phyloP scores from a whole-genome alignment of 345 rosid species.

The Sisymbrium altissimum region DNA sequence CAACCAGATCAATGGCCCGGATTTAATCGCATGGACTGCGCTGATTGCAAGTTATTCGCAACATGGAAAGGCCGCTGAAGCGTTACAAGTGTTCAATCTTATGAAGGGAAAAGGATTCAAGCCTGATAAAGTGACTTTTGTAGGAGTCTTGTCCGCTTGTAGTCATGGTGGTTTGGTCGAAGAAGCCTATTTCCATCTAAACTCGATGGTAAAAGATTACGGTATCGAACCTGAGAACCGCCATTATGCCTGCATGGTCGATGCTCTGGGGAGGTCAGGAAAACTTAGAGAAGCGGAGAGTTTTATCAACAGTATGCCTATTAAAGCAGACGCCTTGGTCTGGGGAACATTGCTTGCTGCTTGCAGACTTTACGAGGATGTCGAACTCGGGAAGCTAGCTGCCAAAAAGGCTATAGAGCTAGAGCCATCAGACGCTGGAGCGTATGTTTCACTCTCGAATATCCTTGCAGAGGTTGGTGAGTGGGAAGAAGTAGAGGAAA shows the following conservation, averaged over 20 bases:
- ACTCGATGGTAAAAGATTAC: slow-evolving; percentile 58
- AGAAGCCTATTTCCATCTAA: slow-evolving; percentile 55
- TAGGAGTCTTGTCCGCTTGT: slow-evolving; percentile 67
- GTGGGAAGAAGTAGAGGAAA: slow-evolving; percentile 64
- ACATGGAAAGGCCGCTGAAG: slow-evolving; percentile 68
- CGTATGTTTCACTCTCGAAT: slow-evolving; percentile 69
- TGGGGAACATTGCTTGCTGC: slow-evolving; percentile 86
- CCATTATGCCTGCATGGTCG: slow-evolving; percentile 77
- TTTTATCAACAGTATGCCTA: slow-evolving; percentile 55
- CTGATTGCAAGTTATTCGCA: slow-evolving; percentile 68
- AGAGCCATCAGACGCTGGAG: slow-evolving; percentile 56
- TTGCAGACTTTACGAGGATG: slow-evolving; percentile 65
- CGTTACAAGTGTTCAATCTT: slow-evolving; percentile 47
- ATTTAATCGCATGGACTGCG: slow-evolving; percentile 67
- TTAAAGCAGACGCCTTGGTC: slow-evolving; percentile 58
- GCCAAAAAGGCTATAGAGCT: slow-evolving; percentile 53
- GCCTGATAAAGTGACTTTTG: slow-evolving; percentile 71
- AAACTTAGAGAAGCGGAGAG: slow-evolving; percentile 66
- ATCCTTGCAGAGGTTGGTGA: slow-evolving; percentile 70
- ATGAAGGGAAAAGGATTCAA: slow-evolving; percentile 48
- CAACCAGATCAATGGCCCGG: slow-evolving; percentile 54
- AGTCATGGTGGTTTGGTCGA: slow-evolving; percentile 70
- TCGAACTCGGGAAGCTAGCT: slow-evolving; percentile 67
- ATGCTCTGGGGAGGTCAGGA: slow-evolving; percentile 79
- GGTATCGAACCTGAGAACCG: slow-evolving; percentile 54